Evolutionary conservation across 2,329 filamentous ascomycete species (phyloP), one percentile per base, ranked within the genome.

Genomic region (Paracoccidioides brasiliensis): DNA sequence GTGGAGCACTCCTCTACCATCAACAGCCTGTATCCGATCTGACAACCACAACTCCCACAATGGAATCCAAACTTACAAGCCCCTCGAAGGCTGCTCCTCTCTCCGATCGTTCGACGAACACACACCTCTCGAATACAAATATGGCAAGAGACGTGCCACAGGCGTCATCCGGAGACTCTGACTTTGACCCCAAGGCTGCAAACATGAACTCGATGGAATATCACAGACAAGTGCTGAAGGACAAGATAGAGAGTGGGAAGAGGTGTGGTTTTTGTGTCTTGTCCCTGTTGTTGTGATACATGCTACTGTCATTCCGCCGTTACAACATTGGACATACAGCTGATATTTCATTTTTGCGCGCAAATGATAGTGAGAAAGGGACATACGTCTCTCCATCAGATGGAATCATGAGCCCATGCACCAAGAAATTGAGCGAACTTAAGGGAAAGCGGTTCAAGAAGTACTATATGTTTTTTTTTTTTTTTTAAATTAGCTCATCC

Each of bases 381-480:
- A 67, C 68, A 46, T 77, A 76, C 59, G 67, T 77, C 56, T 76
- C 74, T 40, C 75, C 75, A 0, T 76, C 74, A 3, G 75, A 77
- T 60, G 71, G 72, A 42, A 73, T 77, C 52, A 74, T 75, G 69
- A 76, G 73, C 52, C 75, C 75, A 3, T 75, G 74, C 57, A 75
- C 74, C 33, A 74, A 75, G 68, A 77, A 77, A 54, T 55, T 77
- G 63, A 74, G 70, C 53, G 71, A 76, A 56, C 64, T 76, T 55
- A 77, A 77, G 68, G 71, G 72, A 41, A 76, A 76, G 69, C 69
- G 72, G 32, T 75, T 76, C 56, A 72, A 72, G 63, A 75, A 72
- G 73, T 75, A 66, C 52, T 12, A 28, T 51, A 28, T 5, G 3
- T 0, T 35, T 6, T 49, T 15, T 4, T 37, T 9, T 49, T 30